Evolutionary conservation across 2,329 filamentous ascomycete genomes (phyloP), one percentile per base, ranked within the genome.

Genomic region (Fusarium sterilihyphosum): DNA sequence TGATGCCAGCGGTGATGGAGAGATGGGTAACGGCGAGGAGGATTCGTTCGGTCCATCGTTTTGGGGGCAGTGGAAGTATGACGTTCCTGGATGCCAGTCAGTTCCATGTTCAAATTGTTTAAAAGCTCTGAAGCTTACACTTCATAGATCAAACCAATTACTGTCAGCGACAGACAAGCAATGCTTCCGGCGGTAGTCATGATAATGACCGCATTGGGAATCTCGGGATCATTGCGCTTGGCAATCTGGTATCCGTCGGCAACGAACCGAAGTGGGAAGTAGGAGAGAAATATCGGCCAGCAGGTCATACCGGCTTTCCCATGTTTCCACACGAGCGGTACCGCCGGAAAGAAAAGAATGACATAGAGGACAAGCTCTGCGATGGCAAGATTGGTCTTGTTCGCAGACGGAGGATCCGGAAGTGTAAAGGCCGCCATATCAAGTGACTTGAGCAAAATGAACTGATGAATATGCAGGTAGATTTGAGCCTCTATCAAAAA

Each of bases 41-140:
- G 13, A 58, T 58, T 46, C 38, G 31, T 26, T 58, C 54, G 8
- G 54, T 46, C 54, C 54, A 44, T 11, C 54, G 29, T 17, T 58
- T 58, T 17, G 54, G 54, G 0, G 54, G 38, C 0, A 58, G 13
- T 5, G 54, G 54, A 2, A 58, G 54, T 2, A 58, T 58, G 38
- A 46, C 38, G 17, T 46, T 57, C 1, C 54, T 57, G 11, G 3
- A 33, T 20, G 5, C 6, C 11, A 20, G 7, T 57, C 5, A 57
- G 38, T 22, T 5, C 22, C 3, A 5, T 43, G 1, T 1, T 10
- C 16, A 18, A 37, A 17, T 10, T 0, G 35, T 18, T 37, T 10
- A 1, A 37, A 37, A 6, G 2, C 4, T 17, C 17, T 18, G 1
- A 37, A 37, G 17, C 9, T 26, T 40, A 56, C 54, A 58, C 54